phyloP scores from a whole-genome alignment of 371 early-diverging fungal genomes.

The Mortierella sp. region DNA sequence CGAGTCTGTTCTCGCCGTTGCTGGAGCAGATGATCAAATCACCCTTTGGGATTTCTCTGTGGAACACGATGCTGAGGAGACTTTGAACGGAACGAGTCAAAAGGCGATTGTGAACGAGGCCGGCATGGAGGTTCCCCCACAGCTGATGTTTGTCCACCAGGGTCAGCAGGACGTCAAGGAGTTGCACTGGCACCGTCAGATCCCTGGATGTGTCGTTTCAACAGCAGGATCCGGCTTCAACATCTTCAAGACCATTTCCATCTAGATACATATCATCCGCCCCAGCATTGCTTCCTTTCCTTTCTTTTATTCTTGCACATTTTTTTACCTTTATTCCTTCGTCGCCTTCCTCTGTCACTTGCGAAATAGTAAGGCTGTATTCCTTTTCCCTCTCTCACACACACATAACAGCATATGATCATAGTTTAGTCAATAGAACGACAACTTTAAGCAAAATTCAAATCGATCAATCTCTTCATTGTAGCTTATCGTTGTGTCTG shows the following conservation, averaged over 20 bases:
- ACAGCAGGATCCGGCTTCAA: slow-evolving; percentile 94
- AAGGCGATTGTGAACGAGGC: slow-evolving; percentile 82
- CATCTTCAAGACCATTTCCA: slow-evolving; percentile 95
- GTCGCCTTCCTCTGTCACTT: not conserved
- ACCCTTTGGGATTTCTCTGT: slow-evolving; percentile 98
- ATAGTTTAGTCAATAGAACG: slow-evolving; percentile 6
- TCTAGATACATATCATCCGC: slow-evolving; percentile 56
- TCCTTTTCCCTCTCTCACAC: not conserved
- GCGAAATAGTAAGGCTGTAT: not conserved
- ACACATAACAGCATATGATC: not conserved
- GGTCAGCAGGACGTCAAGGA: slow-evolving; percentile 96
- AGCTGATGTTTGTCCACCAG: slow-evolving; percentile 95
- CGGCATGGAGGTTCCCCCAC: slow-evolving; percentile 91
- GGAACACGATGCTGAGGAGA: slow-evolving; percentile 94
- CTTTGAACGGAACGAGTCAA: slow-evolving; percentile 60
- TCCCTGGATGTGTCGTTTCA: slow-evolving; percentile 90
- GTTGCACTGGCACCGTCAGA: slow-evolving; percentile 95
- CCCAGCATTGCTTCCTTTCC: not conserved
- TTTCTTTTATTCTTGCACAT: slow-evolving; percentile 9
- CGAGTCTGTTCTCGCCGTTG: slow-evolving; percentile 91
- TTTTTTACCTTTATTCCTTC: slow-evolving; percentile 5
- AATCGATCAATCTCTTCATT: not conserved
- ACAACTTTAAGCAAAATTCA: not conserved
- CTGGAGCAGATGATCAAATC: slow-evolving; percentile 96
- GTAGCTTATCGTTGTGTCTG: no score